Conservation (phyloP, 2,329 filamentous ascomycete genomes). For the Pseudopithomyces maydicus region DNA sequence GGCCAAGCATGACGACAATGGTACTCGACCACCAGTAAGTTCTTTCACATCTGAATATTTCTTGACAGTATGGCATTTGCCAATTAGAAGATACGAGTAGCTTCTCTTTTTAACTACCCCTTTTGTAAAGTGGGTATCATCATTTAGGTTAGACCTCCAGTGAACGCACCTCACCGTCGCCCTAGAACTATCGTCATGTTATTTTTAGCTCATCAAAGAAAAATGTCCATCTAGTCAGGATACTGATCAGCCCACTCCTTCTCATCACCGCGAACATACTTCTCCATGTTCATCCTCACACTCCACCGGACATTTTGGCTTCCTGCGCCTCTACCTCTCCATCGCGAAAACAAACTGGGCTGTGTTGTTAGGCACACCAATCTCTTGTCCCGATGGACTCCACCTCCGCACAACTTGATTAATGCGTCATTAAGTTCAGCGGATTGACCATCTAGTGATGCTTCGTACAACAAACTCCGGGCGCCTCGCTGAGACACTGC, state of each 20-base stretch:
- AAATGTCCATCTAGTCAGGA: not conserved
- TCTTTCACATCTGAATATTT: too few species aligned
- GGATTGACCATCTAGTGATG: conserved; percentile 3
- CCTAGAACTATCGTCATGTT: not conserved
- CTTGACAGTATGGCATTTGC: too few species aligned
- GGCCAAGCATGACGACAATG: too few species aligned
- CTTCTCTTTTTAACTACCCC: too few species aligned
- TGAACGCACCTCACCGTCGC: too few species aligned
- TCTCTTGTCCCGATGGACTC: not conserved
- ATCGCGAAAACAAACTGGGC: conserved; percentile 9
- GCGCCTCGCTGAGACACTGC: conserved; percentile 17
- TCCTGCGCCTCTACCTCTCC: not conserved
- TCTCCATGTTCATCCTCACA: conserved; percentile 9
- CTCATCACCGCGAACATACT: not conserved
- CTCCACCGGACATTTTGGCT: conserved; percentile 11
- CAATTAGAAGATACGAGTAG: too few species aligned
- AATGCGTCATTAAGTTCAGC: conserved; percentile 43
- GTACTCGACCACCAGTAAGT: too few species aligned
- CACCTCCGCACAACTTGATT: conserved; percentile 36
- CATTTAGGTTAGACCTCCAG: too few species aligned
- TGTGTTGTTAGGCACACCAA: conserved; percentile 8
- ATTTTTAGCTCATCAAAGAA: too few species aligned
- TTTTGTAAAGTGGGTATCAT: too few species aligned
- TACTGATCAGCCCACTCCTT: conserved; percentile 7
- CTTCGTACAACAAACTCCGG: conserved; percentile 14